phyloP scores from a whole-genome alignment of 495 filamentous ascomycete genomes.

The Tuber umbilicatum region DNA sequence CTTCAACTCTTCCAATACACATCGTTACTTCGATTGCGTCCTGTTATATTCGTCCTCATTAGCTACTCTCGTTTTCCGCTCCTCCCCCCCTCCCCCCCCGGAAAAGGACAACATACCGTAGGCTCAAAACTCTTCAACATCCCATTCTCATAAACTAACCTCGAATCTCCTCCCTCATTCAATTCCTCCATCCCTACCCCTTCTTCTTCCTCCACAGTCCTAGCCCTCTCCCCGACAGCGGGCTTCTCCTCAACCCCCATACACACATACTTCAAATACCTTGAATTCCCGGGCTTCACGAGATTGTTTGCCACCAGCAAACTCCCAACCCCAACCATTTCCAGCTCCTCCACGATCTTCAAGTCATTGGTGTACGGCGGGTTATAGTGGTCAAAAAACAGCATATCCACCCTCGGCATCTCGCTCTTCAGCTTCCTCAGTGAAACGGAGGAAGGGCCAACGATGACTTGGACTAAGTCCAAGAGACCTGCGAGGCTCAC shows the following conservation, averaged over 20 bases:
- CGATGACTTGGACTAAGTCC: conserved; percentile 59
- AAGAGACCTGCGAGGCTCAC: conserved; percentile 62
- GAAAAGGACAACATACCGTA: conserved; percentile 46
- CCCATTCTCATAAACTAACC: conserved; percentile 61
- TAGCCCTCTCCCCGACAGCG: conserved; percentile 45
- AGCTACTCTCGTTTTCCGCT: conserved; percentile 5
- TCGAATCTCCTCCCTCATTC: conserved; percentile 58
- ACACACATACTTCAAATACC: conserved; percentile 61
- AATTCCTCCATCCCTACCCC: conserved; percentile 35
- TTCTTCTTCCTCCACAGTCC: conserved; percentile 32
- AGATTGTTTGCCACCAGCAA: conserved; percentile 70
- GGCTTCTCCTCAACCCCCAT: conserved; percentile 51
- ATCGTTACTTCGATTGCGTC: conserved; percentile 67
- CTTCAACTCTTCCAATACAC: conserved; percentile 48
- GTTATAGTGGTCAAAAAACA: conserved; percentile 73
- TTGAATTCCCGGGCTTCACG: conserved; percentile 66
- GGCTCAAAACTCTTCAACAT: conserved; percentile 63
- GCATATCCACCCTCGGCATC: conserved; percentile 56
- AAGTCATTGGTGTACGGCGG: conserved; percentile 63
- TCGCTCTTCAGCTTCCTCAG: conserved; percentile 51
- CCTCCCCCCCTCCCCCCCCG: too few relatives aligned
- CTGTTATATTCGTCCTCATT: conserved; percentile 43
- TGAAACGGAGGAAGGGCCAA: conserved; percentile 58
- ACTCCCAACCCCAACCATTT: conserved; percentile 55
- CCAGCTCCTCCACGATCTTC: conserved; percentile 64